Evolutionary conservation across 2,329 filamentous ascomycete species (phyloP), one percentile per base, ranked within the genome.

Genomic region (Trichoderma koningiopsis): DNA sequence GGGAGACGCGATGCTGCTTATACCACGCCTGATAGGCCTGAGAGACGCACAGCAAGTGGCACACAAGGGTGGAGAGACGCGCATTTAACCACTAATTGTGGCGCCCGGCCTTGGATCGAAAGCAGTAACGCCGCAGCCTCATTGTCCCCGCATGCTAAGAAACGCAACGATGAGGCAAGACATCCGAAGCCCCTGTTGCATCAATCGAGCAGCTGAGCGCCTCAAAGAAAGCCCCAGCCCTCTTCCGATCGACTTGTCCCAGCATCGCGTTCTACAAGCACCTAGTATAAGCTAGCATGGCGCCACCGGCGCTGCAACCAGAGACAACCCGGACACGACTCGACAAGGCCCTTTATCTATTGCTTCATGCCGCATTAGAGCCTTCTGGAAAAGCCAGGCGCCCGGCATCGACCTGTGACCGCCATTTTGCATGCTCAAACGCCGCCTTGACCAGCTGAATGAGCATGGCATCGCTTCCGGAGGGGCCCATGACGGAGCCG

Each of bases 361-460:
- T 16, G 29, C 22, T 58, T 63, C 53, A 55, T 24, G 22, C 49
- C 16, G 63, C 57, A 11, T 70, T 22, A 52, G 62, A 62, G 22
- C 35, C 58, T 40, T 68, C 74, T 4, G 79, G 78, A 52, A 80
- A 80, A 1, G 75, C 68, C 24, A 74, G 70, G 19, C 75, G 72
- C 33, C 79, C 79, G 19, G 72, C 71, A 7, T 75, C 72, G 1
- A 81, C 77, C 29, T 68, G 70, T 1, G 75, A 75, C 22, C 73
- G 74, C 74, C 77, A 77, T n/a, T 69, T 70, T 1, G 72, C 76
- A 19, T 71, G 70, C 37, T 75, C 72, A 10, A 81, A 71, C 1
- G 77, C 74, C 37, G 75, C 71, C 59, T 78, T 71, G 29, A 79
- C 72, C 7, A 78, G 67, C 49, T 76, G 71, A 29, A 80, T 68